Evolutionary conservation across 257 asterid genomes (phyloP), one percentile per base, ranked within the genome.

Genomic region (Solanum chiquidenum): DNA sequence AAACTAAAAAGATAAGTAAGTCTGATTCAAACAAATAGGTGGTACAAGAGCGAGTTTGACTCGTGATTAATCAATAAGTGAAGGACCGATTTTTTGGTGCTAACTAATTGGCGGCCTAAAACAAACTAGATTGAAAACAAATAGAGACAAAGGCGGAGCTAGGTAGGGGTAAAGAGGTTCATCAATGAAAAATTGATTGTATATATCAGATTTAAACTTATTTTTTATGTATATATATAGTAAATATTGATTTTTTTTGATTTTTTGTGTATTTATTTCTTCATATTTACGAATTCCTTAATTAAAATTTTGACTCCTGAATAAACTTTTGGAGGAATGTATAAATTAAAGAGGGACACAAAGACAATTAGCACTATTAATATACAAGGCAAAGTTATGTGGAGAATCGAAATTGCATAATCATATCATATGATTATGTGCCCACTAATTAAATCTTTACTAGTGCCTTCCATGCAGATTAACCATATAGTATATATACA

Each of bases 401-500:
- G 83, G 83, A 85, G 83, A 85, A 66, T 85, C 52, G 84, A 74
- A 68, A 86, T 83, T 87, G 92, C 94, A 85, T 86, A 88, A 88
- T 80, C 83, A 68, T 85, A 91, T 91, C 12, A 38, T 38, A 12
- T 38, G 8, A 10, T 69, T 69, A 42, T 40, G 64, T 77, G 35
- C 2, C 84, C 84, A 77, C 84, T 77, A 72, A 72, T 72, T 72
- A 14, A 77, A 77, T 76, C 86, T 86, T 90, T 14, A 35, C 13
- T 84, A 89, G 91, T 90, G 93, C 83, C 72, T 87, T 90, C 91
- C 92, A 92, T 90, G 89, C 82, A 87, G 91, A 92, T 89, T 89
- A 92, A 89, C 86, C 88, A 75, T 86, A 8, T 14, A 21, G 2
- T 68, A 68, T 68, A 44, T 38, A 68, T 68, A 27, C 9, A 13